A percentile compares a stretch with the other conserved stretches of the same genome.
Evolutionary conservation across 225 moss, liverwort and hornwort species (phyloP).

Genomic region (Bryoerythrophyllum caledonicum): DNA sequence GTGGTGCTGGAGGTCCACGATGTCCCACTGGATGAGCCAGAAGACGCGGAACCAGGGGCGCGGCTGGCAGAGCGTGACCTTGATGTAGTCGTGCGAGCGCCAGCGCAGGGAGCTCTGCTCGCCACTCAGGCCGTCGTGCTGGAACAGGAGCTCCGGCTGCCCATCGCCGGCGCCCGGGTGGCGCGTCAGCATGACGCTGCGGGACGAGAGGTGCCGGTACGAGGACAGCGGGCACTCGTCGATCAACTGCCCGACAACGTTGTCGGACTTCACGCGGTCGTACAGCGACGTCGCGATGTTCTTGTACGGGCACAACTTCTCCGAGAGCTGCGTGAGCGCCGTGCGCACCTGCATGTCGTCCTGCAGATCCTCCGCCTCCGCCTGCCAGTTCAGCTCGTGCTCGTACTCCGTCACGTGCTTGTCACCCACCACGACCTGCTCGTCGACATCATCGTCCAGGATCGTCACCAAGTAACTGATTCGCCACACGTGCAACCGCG

Average conservation of each 20-base stretch:
- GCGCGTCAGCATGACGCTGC: slow-evolving; percentile 15
- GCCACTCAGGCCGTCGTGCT: slow-evolving; percentile 11
- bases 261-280: slow-evolving; percentile 13
- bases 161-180: slow-evolving; percentile 1
- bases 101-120: slow-evolving; percentile 35
- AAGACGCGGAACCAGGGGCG: neutral
- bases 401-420: neutral
- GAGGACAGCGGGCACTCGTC: neutral
- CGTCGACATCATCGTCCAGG: neutral
- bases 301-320: slow-evolving; percentile 21
- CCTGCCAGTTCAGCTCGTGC: slow-evolving; percentile 21
- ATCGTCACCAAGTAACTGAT: slow-evolving; percentile 13
- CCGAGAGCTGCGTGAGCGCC: neutral
- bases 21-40: slow-evolving; percentile 31
- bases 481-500: neutral
- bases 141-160: slow-evolving; percentile 17
- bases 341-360: slow-evolving; percentile 4
- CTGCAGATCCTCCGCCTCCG: neutral
- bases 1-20: neutral
- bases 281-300: slow-evolving; percentile 8
- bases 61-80: neutral
- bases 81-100: slow-evolving; percentile 36
- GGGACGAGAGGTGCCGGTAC: slow-evolving; percentile 22
- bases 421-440: neutral
- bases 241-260: neutral